Evolutionary conservation across 768 basidiomycete species (phyloP).

Genomic region (Xerocomellus chrysenteron): DNA sequence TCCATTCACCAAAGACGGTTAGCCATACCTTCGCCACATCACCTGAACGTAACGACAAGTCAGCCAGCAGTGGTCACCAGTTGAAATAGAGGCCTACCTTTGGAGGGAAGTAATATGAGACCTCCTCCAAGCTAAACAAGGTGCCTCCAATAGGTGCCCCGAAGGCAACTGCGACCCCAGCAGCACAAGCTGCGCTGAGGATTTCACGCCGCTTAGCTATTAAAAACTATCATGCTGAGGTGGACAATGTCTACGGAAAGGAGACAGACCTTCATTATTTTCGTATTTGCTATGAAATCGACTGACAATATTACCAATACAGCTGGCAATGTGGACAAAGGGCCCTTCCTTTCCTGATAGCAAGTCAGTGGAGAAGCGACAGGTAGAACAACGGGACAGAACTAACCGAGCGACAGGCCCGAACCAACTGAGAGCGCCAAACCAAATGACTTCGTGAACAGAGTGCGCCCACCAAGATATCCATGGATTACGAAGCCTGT

Average conservation of each 20-base stretch:
- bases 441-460: constrained; percentile 89
- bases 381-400: constrained; percentile 8
- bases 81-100: constrained; percentile 49
- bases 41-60: constrained; percentile 42
- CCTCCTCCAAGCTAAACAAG: constrained; percentile 91
- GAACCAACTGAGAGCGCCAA: constrained; percentile 90
- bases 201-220: constrained; percentile 91
- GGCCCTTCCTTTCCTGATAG: constrained; percentile 63
- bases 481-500: constrained; percentile 95
- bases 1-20: neutral
- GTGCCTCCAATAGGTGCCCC: constrained; percentile 96
- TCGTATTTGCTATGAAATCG: constrained; percentile 88
- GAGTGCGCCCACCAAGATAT: constrained; percentile 85
- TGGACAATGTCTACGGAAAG: neutral
- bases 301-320: constrained; percentile 91
- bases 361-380: neutral
- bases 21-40: constrained; percentile 86
- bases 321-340: constrained; percentile 91
- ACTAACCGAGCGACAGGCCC: constrained; percentile 76
- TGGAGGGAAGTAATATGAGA: constrained; percentile 94
- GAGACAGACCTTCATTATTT: constrained; percentile 78
- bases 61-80: neutral
- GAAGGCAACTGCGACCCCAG: constrained; percentile 96
- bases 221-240: neutral
- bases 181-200: constrained; percentile 92